Base-by-base conservation (phyloP, 176 grass and related monocot genomes). In the Alopecurus myosuroides region DNA sequence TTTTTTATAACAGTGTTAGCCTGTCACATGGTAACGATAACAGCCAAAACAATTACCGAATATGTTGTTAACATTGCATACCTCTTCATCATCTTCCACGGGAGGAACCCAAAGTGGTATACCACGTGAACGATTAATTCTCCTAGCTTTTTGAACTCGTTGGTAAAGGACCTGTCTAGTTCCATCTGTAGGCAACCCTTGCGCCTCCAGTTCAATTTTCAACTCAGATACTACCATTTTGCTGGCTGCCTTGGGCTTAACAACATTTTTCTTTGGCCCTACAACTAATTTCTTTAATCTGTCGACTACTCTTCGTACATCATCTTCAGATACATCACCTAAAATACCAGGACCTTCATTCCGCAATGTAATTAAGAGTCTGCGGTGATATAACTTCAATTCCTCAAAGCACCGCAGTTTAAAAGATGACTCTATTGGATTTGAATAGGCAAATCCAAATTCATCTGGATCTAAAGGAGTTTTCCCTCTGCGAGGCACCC, bases 101-200 rank as follows among this genome's bases (percentile, higher is more conserved):
- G 96, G 93, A 92, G 96, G 96, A 77, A 98, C 91, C 96, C 96
- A 98, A 79, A 98, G 96, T 83, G 96, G 96, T 79, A 90, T 69
- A 33, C 96, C 87, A 74, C 96, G 96, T 57, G 96, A 98, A 62
- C 93, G 92, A 48, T 98, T 98, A 72, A 98, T 98, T 84, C 96
- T 93, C 90, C 96, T 95, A 74, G 96, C 93, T 56, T 98, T 98
- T 74, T 98, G 96, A 89, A 98, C 96, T 85, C 96, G 78, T 53
- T 98, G 96, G 70, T 98, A 98, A 84, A 98, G 92, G 57, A 98
- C 96, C 30, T 90, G 91, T 88, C 96, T 92, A 76, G 91, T 98
- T 85, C 96, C 96, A 92, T 98, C 96, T 50, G 42, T 98, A 80
- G 93, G 96, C 63, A 98, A 88, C 70, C 80, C 96, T 93, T 98